Conservation (phyloP, 2,329 filamentous ascomycete species). For the Aspergillus sp. region DNA sequence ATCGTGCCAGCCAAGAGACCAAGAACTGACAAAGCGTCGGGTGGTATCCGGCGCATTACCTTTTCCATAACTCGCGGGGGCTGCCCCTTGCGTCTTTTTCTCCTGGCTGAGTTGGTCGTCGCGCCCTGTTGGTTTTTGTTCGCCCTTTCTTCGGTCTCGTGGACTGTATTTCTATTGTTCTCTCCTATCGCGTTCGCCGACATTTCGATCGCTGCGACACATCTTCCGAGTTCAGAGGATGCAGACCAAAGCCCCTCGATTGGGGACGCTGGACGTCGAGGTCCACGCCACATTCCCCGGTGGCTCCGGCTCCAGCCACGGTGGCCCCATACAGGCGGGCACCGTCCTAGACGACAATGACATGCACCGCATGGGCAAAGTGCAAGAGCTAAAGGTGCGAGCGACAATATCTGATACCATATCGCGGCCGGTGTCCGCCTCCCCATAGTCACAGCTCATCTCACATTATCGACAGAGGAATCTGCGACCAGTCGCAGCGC, state of each 20-base stretch:
- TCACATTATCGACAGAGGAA: slow-evolving; percentile 32
- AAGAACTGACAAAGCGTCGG: not conserved
- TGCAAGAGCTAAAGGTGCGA: slow-evolving; percentile 35
- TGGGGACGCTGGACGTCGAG: slow-evolving; percentile 16
- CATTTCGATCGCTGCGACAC: not conserved
- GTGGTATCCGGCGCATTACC: not conserved
- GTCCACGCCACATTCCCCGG: not conserved
- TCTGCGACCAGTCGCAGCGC: slow-evolving; percentile 37
- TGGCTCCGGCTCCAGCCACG: not conserved
- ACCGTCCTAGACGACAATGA: slow-evolving; percentile 31
- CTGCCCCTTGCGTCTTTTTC: not conserved
- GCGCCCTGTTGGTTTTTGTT: not conserved
- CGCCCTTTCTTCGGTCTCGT: not conserved
- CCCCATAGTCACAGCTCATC: not conserved
- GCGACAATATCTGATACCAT: too few relatives aligned
- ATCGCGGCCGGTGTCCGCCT: too few relatives aligned
- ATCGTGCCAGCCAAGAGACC: too few relatives aligned
- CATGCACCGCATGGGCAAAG: slow-evolving; percentile 38
- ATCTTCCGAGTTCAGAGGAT: not conserved
- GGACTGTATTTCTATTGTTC: not conserved
- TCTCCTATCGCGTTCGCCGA: not conserved
- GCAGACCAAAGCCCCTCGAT: slow-evolving; percentile 1
- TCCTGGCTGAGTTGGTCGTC: too few relatives aligned
- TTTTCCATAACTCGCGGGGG: not conserved
- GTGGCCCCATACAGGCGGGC: slow-evolving; percentile 3